Base-by-base conservation (phyloP, 2,329 filamentous ascomycete genomes). In the Sphaerulina populicola region DNA sequence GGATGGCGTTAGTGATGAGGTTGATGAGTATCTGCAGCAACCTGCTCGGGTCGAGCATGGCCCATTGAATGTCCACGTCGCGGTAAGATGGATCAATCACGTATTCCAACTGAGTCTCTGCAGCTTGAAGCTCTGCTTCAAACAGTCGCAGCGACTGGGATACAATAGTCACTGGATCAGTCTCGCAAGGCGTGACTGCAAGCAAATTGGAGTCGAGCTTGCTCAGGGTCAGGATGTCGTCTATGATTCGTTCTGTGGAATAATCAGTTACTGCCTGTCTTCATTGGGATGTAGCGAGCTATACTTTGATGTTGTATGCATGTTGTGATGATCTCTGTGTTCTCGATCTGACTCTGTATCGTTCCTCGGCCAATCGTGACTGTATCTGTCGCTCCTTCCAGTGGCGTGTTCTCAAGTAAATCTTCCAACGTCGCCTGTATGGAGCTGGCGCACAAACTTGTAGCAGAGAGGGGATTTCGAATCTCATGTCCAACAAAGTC, bases 171-270 rank as follows among this genome's bases (percentile, higher is more conserved):
- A 53, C 43, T 6, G 69, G 68, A 30, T 66, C 62, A 3, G 67
- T 64, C 10, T 65, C 60, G 36, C 61, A 64, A 0, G 70, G 69
- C 3, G 66, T 69, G 27, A 72, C 68, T 1, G 66, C 65, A 1
- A 66, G 54, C 31, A 66, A 49, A 14, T 60, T 56, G 1, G 61
- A 60, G 33, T 65, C 64, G 4, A 67, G 59, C 33, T 65, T 74
- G 11, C 67, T 70, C 6, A 74, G 58, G 1, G 71, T 73, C n/a
- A 75, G 59, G 1, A 75, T 68, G 52, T 75, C 72, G 51, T 74
- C 72, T 4, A 74, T 72, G 31, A 75, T 74, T 35, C 48, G 63
- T 52, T 64, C 23, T 27, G 23, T 27, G 23, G 23, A 27, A 7
- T 1, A 7, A 27, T 27, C 6, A 27, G 23, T 27, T 7, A 27